Conservation (phyloP, 306 rosid genomes). For the Acmispon strigosus region DNA sequence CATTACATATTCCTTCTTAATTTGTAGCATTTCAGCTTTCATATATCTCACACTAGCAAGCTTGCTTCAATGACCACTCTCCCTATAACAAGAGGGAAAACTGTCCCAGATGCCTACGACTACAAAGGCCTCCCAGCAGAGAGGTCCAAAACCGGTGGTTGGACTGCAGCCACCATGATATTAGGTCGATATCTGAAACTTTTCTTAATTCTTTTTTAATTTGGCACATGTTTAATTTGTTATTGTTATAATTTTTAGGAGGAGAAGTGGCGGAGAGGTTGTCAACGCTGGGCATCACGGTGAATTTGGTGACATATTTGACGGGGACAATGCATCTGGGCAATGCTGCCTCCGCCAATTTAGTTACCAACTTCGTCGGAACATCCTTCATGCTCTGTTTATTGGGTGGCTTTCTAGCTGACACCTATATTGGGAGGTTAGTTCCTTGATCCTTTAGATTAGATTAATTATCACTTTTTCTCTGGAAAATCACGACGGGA, state of each 20-base stretch:
- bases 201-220: no score
- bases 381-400: conserved; percentile 90
- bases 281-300: conserved; percentile 76
- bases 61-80: conserved; percentile 14
- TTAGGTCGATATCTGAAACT: conserved; percentile 28
- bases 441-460: not conserved
- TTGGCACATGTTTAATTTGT: no score
- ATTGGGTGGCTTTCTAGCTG: conserved; percentile 86
- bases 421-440: conserved; percentile 85
- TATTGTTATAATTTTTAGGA: conserved; percentile 26
- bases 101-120: conserved; percentile 67
- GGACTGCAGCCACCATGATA: conserved; percentile 83
- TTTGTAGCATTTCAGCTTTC: no score
- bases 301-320: conserved; percentile 80
- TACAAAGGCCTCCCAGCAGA: conserved; percentile 64
- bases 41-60: no score
- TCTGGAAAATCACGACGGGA: no score
- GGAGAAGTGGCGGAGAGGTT: conserved; percentile 80
- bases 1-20: no score
- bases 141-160: conserved; percentile 66
- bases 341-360: conserved; percentile 74
- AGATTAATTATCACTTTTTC: not conserved
- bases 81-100: conserved; percentile 39
- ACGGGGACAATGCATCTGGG: conserved; percentile 86
- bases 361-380: conserved; percentile 81